Base-by-base conservation (phyloP, 2,329 filamentous ascomycete species). In the Dothideomycetes sp. region DNA sequence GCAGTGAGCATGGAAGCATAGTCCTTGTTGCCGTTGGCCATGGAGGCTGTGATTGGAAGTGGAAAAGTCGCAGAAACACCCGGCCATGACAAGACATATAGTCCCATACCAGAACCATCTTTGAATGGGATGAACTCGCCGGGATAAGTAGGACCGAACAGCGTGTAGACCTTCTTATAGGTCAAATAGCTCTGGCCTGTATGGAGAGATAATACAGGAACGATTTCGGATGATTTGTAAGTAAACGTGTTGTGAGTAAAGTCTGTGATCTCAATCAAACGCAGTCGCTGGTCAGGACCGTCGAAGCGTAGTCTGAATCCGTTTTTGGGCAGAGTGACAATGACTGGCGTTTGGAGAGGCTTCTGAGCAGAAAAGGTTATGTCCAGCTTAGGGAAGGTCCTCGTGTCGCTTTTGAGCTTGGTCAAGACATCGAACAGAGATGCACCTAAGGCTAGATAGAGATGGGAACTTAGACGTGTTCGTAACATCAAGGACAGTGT, bases 61-160 rank as follows among this genome's bases (percentile, higher is more conserved):
- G 85, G 79, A 50, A 98, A 98, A 25, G 83, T 88, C 58, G 96
- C 95, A 0, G 89, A 86, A 20, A 98, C 79, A 0, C 91, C 91
- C 1, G 89, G 88, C 62, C 95, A 98, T 2, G 89, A 96, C 23
- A 98, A 68, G 23, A 94, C 79, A 56, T 96, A 98, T 16, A 78
- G 82, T 12, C 88, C 88, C 44, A 71, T 65, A 12, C 69, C 67
- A 9, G 70, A 69, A 3, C 67, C 68, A 1, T 67, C 55, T 5
- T 63, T 59, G 1, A 84, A 77, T 7, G 81, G 73, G 25, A 94
- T 73, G 55, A 89, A 98, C 67, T 98, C 91, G 48, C 91, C 91
- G 1, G 84, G 84, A 58, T 94, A 96, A 0, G 89, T 93, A 13
- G 88, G 88, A 0, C 91, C 91, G 48, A 98, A 80, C n/a, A 95